Conservation (phyloP, 352 stramenopile species). For the Phytopythium litorale region DNA sequence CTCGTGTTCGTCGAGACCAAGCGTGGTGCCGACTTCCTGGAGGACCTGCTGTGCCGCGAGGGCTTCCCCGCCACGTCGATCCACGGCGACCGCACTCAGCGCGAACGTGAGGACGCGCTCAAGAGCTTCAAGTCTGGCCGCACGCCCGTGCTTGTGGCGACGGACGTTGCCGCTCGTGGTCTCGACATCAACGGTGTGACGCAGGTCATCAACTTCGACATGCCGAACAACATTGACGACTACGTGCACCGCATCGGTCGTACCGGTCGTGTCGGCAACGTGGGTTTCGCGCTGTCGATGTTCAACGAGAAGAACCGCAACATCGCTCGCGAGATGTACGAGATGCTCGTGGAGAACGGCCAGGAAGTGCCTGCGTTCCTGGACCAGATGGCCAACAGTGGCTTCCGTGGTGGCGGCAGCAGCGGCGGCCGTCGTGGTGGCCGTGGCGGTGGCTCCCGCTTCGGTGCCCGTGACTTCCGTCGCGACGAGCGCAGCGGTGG, state of each 20-base stretch:
- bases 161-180: slow-evolving; percentile 97
- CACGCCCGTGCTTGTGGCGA: slow-evolving; percentile 96
- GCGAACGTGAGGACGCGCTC: slow-evolving; percentile 92
- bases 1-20: slow-evolving; percentile 99
- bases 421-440: slow-evolving; percentile 47
- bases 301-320: slow-evolving; percentile 99
- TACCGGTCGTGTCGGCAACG: slow-evolving; percentile 98
- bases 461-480: slow-evolving; percentile 88
- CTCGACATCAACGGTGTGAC: slow-evolving; percentile 98
- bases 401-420: slow-evolving; percentile 54
- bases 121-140: slow-evolving; percentile 90
- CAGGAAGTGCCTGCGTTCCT: slow-evolving; percentile 95
- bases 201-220: slow-evolving; percentile 97
- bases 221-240: slow-evolving; percentile 98
- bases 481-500: slow-evolving; percentile 58
- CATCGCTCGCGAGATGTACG: slow-evolving; percentile 96
- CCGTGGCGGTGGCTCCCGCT: slow-evolving; percentile 59
- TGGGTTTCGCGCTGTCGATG: slow-evolving; percentile 96
- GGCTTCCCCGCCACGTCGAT: slow-evolving; percentile 94
- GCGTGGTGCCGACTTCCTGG: slow-evolving; percentile 94
- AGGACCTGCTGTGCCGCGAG: slow-evolving; percentile 93
- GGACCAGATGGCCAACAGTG: slow-evolving; percentile 91
- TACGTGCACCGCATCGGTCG: slow-evolving; percentile 99
- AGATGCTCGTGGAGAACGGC: slow-evolving; percentile 95
- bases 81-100: slow-evolving; percentile 97